These are phyloP conservation scores for Claviceps spartinae DNA, from an alignment of 2,329 filamentous ascomycete genomes.

Conservation along the genomic window DNA sequence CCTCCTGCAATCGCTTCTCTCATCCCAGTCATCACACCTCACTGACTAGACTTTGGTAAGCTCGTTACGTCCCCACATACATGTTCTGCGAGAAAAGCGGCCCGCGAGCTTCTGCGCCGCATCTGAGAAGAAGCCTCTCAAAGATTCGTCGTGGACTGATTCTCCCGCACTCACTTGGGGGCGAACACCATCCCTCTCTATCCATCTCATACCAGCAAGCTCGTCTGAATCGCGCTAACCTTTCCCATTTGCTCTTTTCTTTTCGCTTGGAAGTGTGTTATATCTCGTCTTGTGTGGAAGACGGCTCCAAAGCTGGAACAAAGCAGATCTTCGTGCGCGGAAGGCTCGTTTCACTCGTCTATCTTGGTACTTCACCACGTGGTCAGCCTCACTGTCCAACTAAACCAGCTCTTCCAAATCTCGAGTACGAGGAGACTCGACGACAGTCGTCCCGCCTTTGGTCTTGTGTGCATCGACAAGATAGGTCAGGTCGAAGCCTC, in stretches of 20 bases:
- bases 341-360: background rate
- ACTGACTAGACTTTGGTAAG: background rate
- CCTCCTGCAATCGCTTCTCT: background rate
- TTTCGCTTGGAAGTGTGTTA: background rate
- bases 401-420: background rate
- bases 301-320: too few species aligned
- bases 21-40: background rate
- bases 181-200: background rate
- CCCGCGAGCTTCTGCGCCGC: background rate
- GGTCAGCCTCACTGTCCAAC: constrained; percentile 3
- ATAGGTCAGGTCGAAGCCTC: constrained; percentile 14
- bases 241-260: background rate
- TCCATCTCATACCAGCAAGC: background rate
- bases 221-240: background rate
- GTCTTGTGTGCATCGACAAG: constrained; percentile 12
- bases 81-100: background rate
- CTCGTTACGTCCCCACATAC: background rate
- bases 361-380: background rate
- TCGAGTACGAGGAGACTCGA: constrained; percentile 1
- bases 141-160: background rate
- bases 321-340: too few species aligned
- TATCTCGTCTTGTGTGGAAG: too few species aligned
- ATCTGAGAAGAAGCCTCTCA: background rate
- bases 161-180: background rate
- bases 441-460: constrained; percentile 3